Base-by-base conservation (phyloP, 106 monocot species). In the Acorus gramineus region DNA sequence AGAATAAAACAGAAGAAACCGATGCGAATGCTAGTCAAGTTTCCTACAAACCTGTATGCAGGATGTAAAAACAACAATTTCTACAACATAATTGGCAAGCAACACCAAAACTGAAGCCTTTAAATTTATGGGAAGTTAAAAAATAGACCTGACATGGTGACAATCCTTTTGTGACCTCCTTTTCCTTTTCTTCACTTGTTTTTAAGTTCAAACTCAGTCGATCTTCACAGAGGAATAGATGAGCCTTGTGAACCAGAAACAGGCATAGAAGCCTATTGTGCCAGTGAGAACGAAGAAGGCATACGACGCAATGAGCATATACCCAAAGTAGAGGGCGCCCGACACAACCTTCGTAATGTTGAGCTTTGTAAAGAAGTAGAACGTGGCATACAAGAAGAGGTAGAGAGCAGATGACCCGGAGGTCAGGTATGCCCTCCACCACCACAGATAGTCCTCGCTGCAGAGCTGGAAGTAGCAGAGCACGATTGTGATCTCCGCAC, bases 341-440 rank as follows among this genome's bases (percentile, higher is more conserved):
- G 96, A 96, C 7, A 96, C 96, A 0, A 69, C 56, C 66, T 91
- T 96, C 0, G 96, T 87, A 53, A 96, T 96, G 53, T 85, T 87
- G 49, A 96, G 73, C 67, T 96, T 96, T n/a, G 96, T 91, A 67
- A 96, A 96, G 90, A 96, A 96, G 77, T 96, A 96, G 55, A 96
- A 96, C 9, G 85, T 62, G 2, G 96, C 87, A 60, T 96, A 96
- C 9, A 96, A 77, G 68, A 96, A 96, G 48, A 96, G 85, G 60
- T 96, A 96, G 4, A 96, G 67, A 12, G 96, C 96, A 11, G 96
- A 96, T 6, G 96, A 96, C 3, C 96, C 96, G 0, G 96, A 85
- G 2, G 96, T 96, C 65, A 96, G 59, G 56, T 96, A 96, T 2
- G 96, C 73, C 55, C 96, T 82, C 96, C 96, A 96, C 96, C 96